These are phyloP conservation scores for Candida pseudoglaebosa DNA, from an alignment of 805 yeast species.

Conservation along the genomic window DNA sequence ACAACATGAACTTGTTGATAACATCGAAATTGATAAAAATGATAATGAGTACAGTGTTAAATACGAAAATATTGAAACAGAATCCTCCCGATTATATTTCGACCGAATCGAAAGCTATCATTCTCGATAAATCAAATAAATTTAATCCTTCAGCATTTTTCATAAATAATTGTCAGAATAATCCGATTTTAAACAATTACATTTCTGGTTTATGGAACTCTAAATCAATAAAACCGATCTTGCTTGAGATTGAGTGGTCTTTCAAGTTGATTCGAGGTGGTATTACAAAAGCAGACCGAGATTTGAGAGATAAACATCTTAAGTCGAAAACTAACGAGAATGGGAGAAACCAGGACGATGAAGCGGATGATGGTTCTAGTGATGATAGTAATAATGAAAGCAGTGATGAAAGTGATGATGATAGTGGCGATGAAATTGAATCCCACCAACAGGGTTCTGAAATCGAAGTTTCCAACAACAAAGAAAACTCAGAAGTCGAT, in stretches of 20 bases:
- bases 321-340: conserved; percentile 17
- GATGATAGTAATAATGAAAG: conserved; percentile 18
- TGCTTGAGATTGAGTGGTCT: conserved; percentile 40
- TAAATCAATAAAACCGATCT: conserved; percentile 31
- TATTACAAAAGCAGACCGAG: conserved; percentile 34
- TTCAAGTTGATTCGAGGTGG: conserved; percentile 47
- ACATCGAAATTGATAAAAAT: conserved; percentile 30
- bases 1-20: conserved; percentile 21
- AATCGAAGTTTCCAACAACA: no score
- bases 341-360: conserved; percentile 15
- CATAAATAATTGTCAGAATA: conserved; percentile 36
- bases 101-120: conserved; percentile 20
- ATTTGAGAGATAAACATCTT: conserved; percentile 20
- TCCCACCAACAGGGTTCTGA: no score
- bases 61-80: conserved; percentile 23
- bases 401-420: conserved; percentile 12
- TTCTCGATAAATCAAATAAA: conserved; percentile 23
- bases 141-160: conserved; percentile 48
- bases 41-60: conserved; percentile 23
- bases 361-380: conserved; percentile 21
- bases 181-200: conserved; percentile 39
- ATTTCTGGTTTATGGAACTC: conserved; percentile 48
- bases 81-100: conserved; percentile 34
- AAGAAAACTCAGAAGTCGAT: no score
- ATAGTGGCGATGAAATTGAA: conserved; percentile 9